A percentile compares a stretch with the other conserved stretches of the same genome.
Conservation (phyloP, 495 filamentous ascomycete genomes). For the Neurospora terricola region DNA sequence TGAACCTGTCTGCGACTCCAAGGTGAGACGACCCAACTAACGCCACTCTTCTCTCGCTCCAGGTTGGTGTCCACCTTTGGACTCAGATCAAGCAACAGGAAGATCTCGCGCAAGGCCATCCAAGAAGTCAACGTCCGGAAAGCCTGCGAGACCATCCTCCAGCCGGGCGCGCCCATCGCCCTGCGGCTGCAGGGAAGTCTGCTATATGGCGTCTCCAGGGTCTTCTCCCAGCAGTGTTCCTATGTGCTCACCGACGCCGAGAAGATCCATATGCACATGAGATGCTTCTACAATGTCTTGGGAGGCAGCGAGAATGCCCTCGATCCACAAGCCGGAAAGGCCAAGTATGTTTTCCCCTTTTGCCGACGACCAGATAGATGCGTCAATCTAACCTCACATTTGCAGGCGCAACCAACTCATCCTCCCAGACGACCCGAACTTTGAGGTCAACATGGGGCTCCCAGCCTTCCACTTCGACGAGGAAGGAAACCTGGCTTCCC, state of each 20-base stretch:
- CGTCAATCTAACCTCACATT: constrained; percentile 3
- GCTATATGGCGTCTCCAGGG: constrained; percentile 74
- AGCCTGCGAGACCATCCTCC: constrained; percentile 76
- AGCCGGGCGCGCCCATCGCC: constrained; percentile 81
- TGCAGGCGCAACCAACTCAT: constrained; percentile 68
- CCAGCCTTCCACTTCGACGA: constrained; percentile 42
- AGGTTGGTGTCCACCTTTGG: constrained; percentile 91
- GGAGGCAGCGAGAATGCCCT: constrained; percentile 35
- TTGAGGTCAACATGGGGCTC: constrained; percentile 37
- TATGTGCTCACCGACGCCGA: constrained; percentile 78
- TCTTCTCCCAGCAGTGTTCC: constrained; percentile 76
- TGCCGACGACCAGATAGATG: not conserved
- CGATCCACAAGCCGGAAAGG: constrained; percentile 61
- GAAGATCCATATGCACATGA: constrained; percentile 63
- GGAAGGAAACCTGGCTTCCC: constrained; percentile 27
- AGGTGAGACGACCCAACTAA: not conserved
- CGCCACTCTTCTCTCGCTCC: not conserved
- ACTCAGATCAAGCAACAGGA: constrained; percentile 53
- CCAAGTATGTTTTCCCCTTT: constrained; percentile 44
- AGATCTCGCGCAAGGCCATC: constrained; percentile 79
- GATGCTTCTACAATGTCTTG: constrained; percentile 45
- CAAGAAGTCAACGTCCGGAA: constrained; percentile 76
- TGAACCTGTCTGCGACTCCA: not conserved
- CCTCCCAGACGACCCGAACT: constrained; percentile 77
- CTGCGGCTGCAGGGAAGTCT: constrained; percentile 85